A percentile compares a stretch with the other conserved stretches of the same genome.
Evolutionary conservation across 83 land plant species (phyloP).

Genomic region (Thuja plicata): DNA sequence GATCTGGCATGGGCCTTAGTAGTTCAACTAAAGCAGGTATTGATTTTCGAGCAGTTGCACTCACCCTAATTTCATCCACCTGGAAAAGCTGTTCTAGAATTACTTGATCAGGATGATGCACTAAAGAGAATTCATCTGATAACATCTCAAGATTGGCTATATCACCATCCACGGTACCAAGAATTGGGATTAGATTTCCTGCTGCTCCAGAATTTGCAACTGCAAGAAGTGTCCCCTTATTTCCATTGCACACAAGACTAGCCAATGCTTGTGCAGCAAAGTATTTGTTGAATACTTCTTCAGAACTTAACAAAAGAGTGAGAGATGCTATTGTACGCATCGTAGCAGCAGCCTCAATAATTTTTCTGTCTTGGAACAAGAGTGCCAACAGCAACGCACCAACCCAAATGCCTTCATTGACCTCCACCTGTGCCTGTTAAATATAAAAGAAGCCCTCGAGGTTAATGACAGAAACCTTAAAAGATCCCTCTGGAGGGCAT

Average conservation of each 20-base stretch:
- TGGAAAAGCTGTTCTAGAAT: constrained; percentile 65
- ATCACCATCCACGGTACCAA: constrained; percentile 66
- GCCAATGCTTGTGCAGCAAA: constrained; percentile 90
- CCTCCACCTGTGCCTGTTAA: constrained; percentile 64
- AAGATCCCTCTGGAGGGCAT: neutral
- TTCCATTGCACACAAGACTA: constrained; percentile 75
- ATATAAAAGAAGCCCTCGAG: neutral
- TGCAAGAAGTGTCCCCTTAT: constrained; percentile 54
- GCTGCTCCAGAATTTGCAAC: constrained; percentile 82
- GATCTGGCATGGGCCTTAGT: constrained; percentile 81
- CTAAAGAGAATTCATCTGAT: constrained; percentile 69
- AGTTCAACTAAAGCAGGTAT: constrained; percentile 83
- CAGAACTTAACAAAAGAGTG: constrained; percentile 58
- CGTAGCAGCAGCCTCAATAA: constrained; percentile 46
- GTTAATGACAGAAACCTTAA: neutral
- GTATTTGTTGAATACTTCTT: constrained; percentile 59
- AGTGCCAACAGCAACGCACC: constrained; percentile 69
- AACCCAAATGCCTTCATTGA: constrained; percentile 65
- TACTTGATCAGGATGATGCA: constrained; percentile 58
- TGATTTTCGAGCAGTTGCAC: constrained; percentile 71
- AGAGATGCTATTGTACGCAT: constrained; percentile 64
- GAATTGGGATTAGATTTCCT: constrained; percentile 49
- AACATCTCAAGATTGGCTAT: constrained; percentile 43
- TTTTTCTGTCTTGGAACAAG: constrained; percentile 59
- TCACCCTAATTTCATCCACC: constrained; percentile 70